Evolutionary conservation across 1,284 basidiomycete species (phyloP), one percentile per base, ranked within the genome.

Genomic region (Omphalotus olearius): DNA sequence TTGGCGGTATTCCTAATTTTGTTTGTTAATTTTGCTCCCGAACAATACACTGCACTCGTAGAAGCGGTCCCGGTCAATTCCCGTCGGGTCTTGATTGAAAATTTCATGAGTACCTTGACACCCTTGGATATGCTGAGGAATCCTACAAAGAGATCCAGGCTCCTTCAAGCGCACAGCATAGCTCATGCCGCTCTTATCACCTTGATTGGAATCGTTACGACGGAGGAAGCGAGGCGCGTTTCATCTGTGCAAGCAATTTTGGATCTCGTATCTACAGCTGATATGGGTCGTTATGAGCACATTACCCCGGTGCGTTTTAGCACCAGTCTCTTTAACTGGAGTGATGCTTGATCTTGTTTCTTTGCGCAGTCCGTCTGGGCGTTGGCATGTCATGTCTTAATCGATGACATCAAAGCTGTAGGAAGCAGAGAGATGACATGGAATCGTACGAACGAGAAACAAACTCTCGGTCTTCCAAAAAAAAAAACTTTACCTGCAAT

Each of bases 101-200:
- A 36, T 5, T 48, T 48, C 23, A 48, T 48, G n/a, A 48, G 40
- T 10, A 48, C 46, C n/a, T 38, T 48, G n/a, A 48, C 46, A 9
- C 46, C 46, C 6, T 39, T 48, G 17, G 28, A 39, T 18, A 39
- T 48, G n/a, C 38, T 48, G n/a, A 25, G 37, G 16, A 39, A 48
- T 13, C 46, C 46, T 11, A 37, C 17, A 30, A 45, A 28, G 18
- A 14, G 10, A 11, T 25, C 33, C 3, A 45, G 23, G 33, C 26
- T 45, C 16, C 43, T 45, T 11, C 14, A 45, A 30, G 43, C 43
- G 17, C 43, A 33, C 43, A 45, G 43, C 16, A 28, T 45, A 23
- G 25, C 43, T 30, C 26, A 45, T 45, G 43, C 43, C 10, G 43
- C 43, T 14, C 16, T 30, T 3, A 45, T 45, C 26, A 18, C 13